Conservation (phyloP, 768 basidiomycete genomes). For the Lactifluus subvellereus region DNA sequence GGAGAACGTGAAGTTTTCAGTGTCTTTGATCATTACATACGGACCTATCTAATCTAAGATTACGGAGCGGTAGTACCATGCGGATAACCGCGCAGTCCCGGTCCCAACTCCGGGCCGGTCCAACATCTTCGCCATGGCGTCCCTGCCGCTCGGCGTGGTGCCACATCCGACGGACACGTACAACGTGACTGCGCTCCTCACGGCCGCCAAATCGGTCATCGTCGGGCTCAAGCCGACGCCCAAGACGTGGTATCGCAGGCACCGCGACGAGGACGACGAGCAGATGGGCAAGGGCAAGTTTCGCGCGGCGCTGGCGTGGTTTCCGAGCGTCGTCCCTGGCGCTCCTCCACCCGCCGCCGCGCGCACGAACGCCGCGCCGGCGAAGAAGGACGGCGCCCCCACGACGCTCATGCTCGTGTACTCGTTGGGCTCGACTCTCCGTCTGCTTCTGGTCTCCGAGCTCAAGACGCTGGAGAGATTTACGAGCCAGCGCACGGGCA, state of each 20-base stretch:
- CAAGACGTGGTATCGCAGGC: constrained; percentile 83
- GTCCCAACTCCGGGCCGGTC: no score
- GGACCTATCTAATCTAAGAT: no score
- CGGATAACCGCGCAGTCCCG: no score
- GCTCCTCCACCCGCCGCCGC: constrained; percentile 1
- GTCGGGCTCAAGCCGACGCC: constrained; percentile 90
- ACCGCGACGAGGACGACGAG: constrained; percentile 48
- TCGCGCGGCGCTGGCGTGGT: constrained; percentile 76
- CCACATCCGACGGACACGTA: constrained; percentile 75
- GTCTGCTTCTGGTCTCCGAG: constrained; percentile 63
- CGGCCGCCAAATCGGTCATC: constrained; percentile 84
- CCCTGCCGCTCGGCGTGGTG: constrained; percentile 72
- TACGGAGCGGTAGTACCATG: no score
- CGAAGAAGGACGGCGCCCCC: constrained; percentile 27
- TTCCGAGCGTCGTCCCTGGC: constrained; percentile 49
- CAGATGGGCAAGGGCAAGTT: constrained; percentile 39
- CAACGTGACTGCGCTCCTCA: constrained; percentile 78
- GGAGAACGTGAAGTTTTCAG: no score
- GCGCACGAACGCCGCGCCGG: constrained; percentile 14
- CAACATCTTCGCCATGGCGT: constrained; percentile 73
- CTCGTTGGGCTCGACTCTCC: constrained; percentile 72
- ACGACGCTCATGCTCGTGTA: constrained; percentile 69
- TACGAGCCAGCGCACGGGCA: constrained; percentile 53
- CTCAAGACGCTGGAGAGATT: constrained; percentile 45
- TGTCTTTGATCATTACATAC: no score